phyloP scores from a whole-genome alignment of 208 protist species.

The Crithidia brevicula region DNA sequence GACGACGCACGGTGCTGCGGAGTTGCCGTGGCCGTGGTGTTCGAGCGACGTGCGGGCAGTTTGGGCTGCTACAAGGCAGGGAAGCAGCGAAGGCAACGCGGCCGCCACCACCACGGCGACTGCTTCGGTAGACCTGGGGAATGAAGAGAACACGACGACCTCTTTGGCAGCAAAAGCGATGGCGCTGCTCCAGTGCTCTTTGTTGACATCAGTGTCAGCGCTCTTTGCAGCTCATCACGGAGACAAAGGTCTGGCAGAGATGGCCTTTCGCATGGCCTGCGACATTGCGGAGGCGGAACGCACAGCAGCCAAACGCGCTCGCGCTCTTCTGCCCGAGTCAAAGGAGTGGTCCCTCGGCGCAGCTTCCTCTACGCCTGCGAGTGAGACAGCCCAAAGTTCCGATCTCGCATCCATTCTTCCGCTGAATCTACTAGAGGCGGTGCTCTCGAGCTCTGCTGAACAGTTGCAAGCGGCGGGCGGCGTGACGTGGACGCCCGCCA shows the following conservation, averaged over 20 bases:
- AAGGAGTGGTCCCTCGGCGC: neutral
- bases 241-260: slow-evolving; percentile 2
- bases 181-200: neutral
- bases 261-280: slow-evolving; percentile 6
- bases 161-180: neutral
- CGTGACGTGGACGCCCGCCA: slow-evolving; percentile 25
- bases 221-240: neutral
- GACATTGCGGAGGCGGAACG: neutral
- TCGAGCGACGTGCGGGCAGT: neutral
- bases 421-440: neutral
- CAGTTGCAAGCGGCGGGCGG: slow-evolving; percentile 3
- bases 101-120: neutral
- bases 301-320: neutral
- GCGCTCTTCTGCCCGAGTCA: neutral
- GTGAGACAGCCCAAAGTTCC: neutral
- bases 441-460: neutral
- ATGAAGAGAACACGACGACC: too few relatives aligned
- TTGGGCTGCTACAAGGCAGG: neutral
- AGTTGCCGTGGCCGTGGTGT: slow-evolving; percentile 2
- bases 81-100: neutral
- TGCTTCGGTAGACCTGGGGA: too few relatives aligned
- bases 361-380: neutral
- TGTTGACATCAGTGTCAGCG: neutral
- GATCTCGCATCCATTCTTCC: slow-evolving; percentile 10
- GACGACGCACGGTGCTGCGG: neutral